A percentile compares a stretch with the other conserved stretches of the same genome.
Evolutionary conservation across 768 basidiomycete species (phyloP).

Genomic region (Termitomyces sp.): DNA sequence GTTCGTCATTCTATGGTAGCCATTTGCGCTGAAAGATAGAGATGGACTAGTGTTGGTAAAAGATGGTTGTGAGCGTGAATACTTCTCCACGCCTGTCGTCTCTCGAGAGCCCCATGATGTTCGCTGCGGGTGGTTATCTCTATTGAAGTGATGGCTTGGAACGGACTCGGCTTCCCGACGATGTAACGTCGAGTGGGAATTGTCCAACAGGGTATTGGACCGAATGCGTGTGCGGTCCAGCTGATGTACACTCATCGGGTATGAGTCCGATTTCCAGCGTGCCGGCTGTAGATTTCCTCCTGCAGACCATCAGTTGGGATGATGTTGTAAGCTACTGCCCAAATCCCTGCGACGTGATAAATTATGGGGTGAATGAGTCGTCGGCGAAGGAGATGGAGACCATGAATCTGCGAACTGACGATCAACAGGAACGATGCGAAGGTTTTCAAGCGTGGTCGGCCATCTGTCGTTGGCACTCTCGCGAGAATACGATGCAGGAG

Average conservation of each 20-base stretch:
- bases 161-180: slow-evolving; percentile 25
- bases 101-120: slow-evolving; percentile 34
- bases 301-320: slow-evolving; percentile 29
- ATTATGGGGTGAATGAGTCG: slow-evolving; percentile 17
- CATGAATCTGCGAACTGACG: slow-evolving; percentile 18
- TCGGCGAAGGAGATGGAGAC: slow-evolving; percentile 20
- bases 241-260: slow-evolving; percentile 19
- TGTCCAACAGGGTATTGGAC: slow-evolving; percentile 31
- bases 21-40: slow-evolving; percentile 26
- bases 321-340: slow-evolving; percentile 16
- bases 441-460: slow-evolving; percentile 22
- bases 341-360: slow-evolving; percentile 27
- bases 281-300: slow-evolving; percentile 27
- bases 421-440: slow-evolving; percentile 19
- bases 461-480: slow-evolving; percentile 22
- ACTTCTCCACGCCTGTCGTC: slow-evolving; percentile 23
- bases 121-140: slow-evolving; percentile 28
- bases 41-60: slow-evolving; percentile 31
- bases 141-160: slow-evolving; percentile 18
- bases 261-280: slow-evolving; percentile 34
- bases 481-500: slow-evolving; percentile 22
- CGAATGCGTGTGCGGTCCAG: slow-evolving; percentile 32
- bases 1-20: slow-evolving; percentile 30
- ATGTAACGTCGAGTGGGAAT: slow-evolving; percentile 14
- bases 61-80: slow-evolving; percentile 24